Evolutionary conservation across 768 basidiomycete species (phyloP).

Genomic region (Gymnopilus junonius): DNA sequence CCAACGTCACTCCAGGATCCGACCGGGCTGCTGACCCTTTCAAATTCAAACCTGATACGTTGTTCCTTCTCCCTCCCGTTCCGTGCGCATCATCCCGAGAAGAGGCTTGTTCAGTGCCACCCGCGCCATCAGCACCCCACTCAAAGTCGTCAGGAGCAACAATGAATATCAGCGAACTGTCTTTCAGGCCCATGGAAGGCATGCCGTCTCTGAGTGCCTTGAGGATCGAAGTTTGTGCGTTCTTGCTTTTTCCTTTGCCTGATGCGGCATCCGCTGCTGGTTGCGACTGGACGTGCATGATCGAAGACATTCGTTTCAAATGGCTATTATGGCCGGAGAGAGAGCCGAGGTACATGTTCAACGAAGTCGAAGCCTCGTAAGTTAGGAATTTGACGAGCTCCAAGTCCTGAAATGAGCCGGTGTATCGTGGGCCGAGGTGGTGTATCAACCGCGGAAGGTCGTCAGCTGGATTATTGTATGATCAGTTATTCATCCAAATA

Average conservation of each 20-base stretch:
- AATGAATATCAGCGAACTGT: conserved; percentile 26
- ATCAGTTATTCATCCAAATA: conserved; percentile 8
- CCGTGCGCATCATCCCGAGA: neutral
- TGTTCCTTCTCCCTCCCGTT: neutral
- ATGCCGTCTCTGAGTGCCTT: conserved; percentile 56
- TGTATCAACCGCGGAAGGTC: conserved; percentile 77
- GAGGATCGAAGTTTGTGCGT: conserved; percentile 38
- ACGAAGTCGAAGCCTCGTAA: conserved; percentile 82
- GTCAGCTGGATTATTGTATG: conserved; percentile 47
- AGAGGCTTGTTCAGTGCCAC: neutral
- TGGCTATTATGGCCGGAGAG: conserved; percentile 19
- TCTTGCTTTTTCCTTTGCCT: conserved; percentile 3
- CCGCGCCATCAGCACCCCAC: conserved; percentile 24
- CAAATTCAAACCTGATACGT: neutral
- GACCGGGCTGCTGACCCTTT: neutral
- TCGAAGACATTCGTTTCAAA: neutral
- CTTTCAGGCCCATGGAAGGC: conserved; percentile 31
- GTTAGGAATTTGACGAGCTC: conserved; percentile 76
- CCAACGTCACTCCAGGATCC: conserved; percentile 19
- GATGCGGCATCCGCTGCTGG: neutral
- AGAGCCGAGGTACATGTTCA: conserved; percentile 75
- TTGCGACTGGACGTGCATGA: neutral
- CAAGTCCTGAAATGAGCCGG: conserved; percentile 75
- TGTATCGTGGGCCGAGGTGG: conserved; percentile 82
- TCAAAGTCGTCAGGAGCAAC: conserved; percentile 24